phyloP scores from a whole-genome alignment of 805 yeast genomes.

The Candida peoriensis region DNA sequence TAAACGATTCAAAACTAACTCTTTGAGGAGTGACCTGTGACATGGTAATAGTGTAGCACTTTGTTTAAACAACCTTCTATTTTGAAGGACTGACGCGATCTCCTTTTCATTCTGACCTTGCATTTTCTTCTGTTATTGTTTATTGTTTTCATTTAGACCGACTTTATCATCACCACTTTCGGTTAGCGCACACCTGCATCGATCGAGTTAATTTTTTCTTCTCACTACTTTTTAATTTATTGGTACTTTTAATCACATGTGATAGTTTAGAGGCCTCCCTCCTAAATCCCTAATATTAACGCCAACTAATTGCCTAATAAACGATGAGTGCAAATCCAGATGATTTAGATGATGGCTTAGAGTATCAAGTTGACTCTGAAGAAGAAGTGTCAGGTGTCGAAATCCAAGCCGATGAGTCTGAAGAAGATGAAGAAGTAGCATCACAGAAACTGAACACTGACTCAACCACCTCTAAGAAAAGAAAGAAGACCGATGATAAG shows the following conservation, averaged over 20 bases:
- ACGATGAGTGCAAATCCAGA: constrained; percentile 33
- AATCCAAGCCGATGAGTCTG: constrained; percentile 26
- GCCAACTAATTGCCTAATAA: too few relatives aligned
- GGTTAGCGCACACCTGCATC: constrained; percentile 1
- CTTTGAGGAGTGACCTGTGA: too few relatives aligned
- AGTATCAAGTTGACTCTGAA: constrained; percentile 45
- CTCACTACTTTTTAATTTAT: too few relatives aligned
- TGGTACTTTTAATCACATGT: too few relatives aligned
- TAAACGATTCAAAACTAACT: too few relatives aligned
- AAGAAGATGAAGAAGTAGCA: constrained; percentile 16
- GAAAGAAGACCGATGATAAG: constrained; percentile 33
- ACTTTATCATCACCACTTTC: constrained; percentile 1
- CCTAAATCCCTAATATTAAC: neutral
- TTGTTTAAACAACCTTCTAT: too few relatives aligned
- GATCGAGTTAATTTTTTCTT: neutral
- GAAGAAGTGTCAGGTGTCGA: constrained; percentile 34
- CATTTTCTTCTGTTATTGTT: neutral
- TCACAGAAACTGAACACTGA: constrained; percentile 4
- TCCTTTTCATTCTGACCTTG: neutral
- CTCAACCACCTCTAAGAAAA: constrained; percentile 16
- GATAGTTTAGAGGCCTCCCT: too few relatives aligned
- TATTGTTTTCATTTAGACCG: neutral
- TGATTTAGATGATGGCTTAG: constrained; percentile 77
- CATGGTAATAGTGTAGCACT: too few relatives aligned
- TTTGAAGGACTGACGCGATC: too few relatives aligned